Percentiles rank a stretch among this genome's conserved stretches.
These are phyloP conservation scores for Penstemon barbatus DNA, from an alignment of 257 asterid species.

Conservation along the genomic window DNA sequence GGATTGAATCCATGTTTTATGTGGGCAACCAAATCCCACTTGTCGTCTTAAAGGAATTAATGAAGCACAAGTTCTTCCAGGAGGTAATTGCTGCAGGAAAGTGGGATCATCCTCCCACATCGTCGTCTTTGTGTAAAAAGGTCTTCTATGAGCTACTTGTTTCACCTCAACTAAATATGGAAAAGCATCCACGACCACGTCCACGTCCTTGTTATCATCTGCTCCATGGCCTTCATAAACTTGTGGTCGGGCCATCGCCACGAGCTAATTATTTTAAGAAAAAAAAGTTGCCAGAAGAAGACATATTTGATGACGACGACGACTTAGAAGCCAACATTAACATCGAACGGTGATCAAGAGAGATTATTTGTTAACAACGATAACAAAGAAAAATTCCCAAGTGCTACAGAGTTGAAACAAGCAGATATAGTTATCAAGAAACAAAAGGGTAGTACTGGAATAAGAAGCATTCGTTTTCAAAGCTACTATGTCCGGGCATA, in stretches of 20 bases:
- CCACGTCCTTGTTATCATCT: not conserved
- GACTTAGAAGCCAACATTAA: constrained; percentile 18
- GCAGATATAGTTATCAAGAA: constrained; percentile 16
- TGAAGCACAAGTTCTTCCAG: constrained; percentile 12
- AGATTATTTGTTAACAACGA: not conserved
- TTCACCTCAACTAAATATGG: not conserved
- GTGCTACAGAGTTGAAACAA: constrained; percentile 4
- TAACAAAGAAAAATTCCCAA: not conserved
- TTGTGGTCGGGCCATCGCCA: not conserved
- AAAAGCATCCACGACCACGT: not conserved
- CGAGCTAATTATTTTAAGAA: not conserved
- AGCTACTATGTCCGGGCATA: not conserved
- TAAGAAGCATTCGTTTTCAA: constrained; percentile 12
- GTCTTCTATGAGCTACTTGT: not conserved
- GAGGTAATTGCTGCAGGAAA: not conserved
- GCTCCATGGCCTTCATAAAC: constrained; percentile 7
- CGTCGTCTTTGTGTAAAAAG: not conserved
- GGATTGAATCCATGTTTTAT: constrained; percentile 27
- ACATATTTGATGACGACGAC: not conserved
- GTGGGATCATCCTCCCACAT: not conserved
- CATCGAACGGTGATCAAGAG: too few relatives aligned
- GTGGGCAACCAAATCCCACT: constrained; percentile 26
- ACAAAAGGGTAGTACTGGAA: constrained; percentile 2
- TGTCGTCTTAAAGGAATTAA: constrained; percentile 19
- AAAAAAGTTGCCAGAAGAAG: not conserved